Base-by-base conservation (phyloP, 1,284 basidiomycete genomes). In the Lentinula novae-zelandiae region DNA sequence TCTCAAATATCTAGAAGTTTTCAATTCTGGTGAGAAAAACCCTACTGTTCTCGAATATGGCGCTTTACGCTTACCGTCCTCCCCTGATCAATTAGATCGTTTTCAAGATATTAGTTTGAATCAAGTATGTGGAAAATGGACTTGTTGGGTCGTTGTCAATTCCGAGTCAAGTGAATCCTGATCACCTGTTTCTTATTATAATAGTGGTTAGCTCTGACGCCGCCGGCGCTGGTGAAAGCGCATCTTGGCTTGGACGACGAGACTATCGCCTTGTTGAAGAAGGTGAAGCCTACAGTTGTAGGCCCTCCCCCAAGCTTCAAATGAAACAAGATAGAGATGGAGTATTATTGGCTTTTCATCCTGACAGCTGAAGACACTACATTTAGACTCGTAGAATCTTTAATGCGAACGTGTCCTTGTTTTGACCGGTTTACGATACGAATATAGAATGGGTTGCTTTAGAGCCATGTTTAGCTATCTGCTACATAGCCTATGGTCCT, bases 51-150 rank as follows among this genome's bases (percentile, higher is more conserved):
- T 15, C 2, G 22, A 50, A 50, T 13, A 22, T 5, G n/a, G 20
- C 13, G 49, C 15, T 50, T 17, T 17, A 17, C 17, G 17, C 17
- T 17, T 1, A 17, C 17, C 17, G 17, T 17, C 17, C 17, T 17
- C 17, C n/a, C 20, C 12, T 22, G 22, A 22, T 22, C 3, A 33
- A 10, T 13, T 13, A 84, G 85, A 82, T 58, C 72, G 69, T 59
- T 85, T 83, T 71, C 75, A 87, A 65, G 87, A 90, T 67, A 75
- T 90, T 64, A 87, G 84, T 66, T 73, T 89, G 58, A 80, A 78
- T 66, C 83, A 85, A 74, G 82, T 82, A 46, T 59, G 20, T 27
- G 27, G 27, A 42, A 22, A 42, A 22, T 15, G 8, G 51, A 66
- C 13, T 10, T 20, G 2, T 10, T 20, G 2, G 4, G n/a, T 58